phyloP scores from a whole-genome alignment of 495 filamentous ascomycete genomes.

The Penicillium silybi region DNA sequence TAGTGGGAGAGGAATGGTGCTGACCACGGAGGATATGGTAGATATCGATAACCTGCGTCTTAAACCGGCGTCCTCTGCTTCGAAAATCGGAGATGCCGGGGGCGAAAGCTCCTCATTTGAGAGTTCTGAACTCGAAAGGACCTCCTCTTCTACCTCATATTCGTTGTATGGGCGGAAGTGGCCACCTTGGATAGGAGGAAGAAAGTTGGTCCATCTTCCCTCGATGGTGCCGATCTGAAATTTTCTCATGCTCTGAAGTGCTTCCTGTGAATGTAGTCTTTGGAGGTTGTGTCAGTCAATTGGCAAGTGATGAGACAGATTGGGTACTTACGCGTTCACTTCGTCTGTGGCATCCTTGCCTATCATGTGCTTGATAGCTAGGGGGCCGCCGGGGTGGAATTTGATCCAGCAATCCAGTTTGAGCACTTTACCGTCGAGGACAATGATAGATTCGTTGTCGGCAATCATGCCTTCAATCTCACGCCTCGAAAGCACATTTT shows the following conservation, averaged over 20 bases:
- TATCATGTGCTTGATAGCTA: constrained; percentile 91
- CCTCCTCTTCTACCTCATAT: constrained; percentile 35
- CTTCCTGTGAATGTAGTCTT: constrained; percentile 81
- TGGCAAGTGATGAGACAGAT: background rate
- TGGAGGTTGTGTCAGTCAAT: constrained; percentile 38
- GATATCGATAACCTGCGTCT: constrained; percentile 30
- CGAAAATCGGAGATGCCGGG: constrained; percentile 66
- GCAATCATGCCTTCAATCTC: constrained; percentile 85
- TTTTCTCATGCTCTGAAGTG: constrained; percentile 68
- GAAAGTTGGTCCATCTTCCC: constrained; percentile 81
- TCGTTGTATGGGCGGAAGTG: constrained; percentile 60
- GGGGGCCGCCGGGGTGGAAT: constrained; percentile 91
- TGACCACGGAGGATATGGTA: constrained; percentile 50
- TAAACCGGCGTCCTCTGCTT: constrained; percentile 44
- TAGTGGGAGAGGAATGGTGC: constrained; percentile 27
- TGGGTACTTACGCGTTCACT: constrained; percentile 71
- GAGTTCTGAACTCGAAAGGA: background rate
- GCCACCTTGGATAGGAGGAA: constrained; percentile 91
- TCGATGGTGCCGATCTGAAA: constrained; percentile 84
- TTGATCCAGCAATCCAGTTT: constrained; percentile 83
- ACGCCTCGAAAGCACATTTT: constrained; percentile 54
- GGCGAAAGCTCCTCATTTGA: constrained; percentile 27
- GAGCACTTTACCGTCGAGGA: constrained; percentile 74
- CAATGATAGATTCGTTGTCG: constrained; percentile 72
- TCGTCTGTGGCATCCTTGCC: constrained; percentile 96